Conservation (phyloP, 1,284 basidiomycete species). For the Meripilus lineatus region DNA sequence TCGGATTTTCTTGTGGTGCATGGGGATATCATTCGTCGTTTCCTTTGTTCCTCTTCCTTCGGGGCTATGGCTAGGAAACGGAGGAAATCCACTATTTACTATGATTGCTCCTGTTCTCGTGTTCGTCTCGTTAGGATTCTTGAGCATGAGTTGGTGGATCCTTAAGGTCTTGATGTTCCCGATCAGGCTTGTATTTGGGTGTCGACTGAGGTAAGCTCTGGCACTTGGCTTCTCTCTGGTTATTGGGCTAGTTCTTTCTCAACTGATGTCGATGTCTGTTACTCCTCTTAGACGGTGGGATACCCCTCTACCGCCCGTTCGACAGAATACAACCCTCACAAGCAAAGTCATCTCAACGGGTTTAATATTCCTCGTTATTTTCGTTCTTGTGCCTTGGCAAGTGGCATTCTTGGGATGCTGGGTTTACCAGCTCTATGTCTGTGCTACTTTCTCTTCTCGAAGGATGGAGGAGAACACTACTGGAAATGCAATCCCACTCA, state of each 20-base stretch:
- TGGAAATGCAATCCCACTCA: too few species aligned
- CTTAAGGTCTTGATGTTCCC: slow-evolving; percentile 16
- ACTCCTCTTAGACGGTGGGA: too few species aligned
- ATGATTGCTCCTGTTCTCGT: slow-evolving; percentile 52
- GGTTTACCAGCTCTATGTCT: slow-evolving; percentile 69
- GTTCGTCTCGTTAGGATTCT: slow-evolving; percentile 54
- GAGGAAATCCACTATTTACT: slow-evolving; percentile 44
- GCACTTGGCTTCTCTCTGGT: too few species aligned
- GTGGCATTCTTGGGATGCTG: slow-evolving; percentile 84
- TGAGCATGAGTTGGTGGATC: slow-evolving; percentile 51
- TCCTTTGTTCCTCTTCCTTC: slow-evolving; percentile 55
- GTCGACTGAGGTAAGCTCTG: background rate
- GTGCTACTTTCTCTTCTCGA: slow-evolving; percentile 38
- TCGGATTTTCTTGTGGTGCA: slow-evolving; percentile 36
- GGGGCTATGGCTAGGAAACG: slow-evolving; percentile 52
- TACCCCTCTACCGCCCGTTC: too few species aligned
- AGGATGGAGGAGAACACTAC: too few species aligned
- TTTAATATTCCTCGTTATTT: slow-evolving; percentile 61
- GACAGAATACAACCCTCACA: too few species aligned
- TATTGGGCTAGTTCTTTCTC: too few species aligned
- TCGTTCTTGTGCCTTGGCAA: slow-evolving; percentile 83
- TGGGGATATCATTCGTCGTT: slow-evolving; percentile 38
- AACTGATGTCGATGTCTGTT: too few species aligned
- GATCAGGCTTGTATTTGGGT: slow-evolving; percentile 4
- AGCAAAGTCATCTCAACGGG: slow-evolving; percentile 54